A percentile compares a stretch with the other conserved stretches of the same genome.
phyloP scores from a whole-genome alignment of 306 rosid genomes.

The Sphenostylis stenocarpa region DNA sequence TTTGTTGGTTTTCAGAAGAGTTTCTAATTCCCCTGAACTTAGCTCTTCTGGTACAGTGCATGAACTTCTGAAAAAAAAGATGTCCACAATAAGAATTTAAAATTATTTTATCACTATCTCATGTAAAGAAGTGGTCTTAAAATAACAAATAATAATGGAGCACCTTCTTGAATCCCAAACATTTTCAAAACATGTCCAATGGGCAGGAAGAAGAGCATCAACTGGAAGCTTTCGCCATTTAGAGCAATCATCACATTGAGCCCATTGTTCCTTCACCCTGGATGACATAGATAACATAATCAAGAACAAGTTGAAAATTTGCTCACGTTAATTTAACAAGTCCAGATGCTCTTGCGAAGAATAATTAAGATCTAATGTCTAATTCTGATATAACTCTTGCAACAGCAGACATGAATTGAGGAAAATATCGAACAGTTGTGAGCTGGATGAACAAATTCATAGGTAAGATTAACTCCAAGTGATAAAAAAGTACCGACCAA shows the following conservation, averaged over 20 bases:
- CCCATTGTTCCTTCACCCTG: constrained; percentile 92
- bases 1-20: constrained; percentile 62
- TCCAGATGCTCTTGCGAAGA: neutral
- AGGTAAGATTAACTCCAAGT: neutral
- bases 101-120: constrained; percentile 29
- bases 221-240: constrained; percentile 93
- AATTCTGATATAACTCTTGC: constrained; percentile 1
- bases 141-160: neutral
- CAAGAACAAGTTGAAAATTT: neutral
- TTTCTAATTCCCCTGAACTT: constrained; percentile 67
- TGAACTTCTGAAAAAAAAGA: constrained; percentile 50
- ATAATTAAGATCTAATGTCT: constrained; percentile 20
- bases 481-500: neutral
- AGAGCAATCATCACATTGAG: constrained; percentile 89
- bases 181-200: constrained; percentile 88
- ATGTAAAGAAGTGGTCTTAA: constrained; percentile 19
- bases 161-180: constrained; percentile 88
- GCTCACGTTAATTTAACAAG: neutral
- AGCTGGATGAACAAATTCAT: constrained; percentile 13
- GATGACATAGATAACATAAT: constrained; percentile 7
- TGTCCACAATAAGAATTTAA: neutral
- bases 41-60: constrained; percentile 77
- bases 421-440: neutral
- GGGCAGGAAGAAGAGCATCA: constrained; percentile 88
- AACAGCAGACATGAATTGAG: neutral